Base-by-base conservation (phyloP, 2,329 filamentous ascomycete genomes). In the Fusarium annulatum region DNA sequence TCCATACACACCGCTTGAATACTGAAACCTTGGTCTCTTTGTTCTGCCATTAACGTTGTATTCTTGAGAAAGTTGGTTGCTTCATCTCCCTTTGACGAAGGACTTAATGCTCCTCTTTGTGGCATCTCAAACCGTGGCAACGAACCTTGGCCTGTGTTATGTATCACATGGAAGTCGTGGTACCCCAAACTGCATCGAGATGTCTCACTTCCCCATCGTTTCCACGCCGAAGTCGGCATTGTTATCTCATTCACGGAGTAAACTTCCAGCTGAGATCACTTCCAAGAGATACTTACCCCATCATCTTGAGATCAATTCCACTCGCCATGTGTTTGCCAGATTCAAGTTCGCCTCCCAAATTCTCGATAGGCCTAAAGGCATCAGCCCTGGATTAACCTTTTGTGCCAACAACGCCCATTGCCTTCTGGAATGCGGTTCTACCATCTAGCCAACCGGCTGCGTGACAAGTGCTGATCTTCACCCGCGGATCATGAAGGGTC, bases 281-380 rank as follows among this genome's bases (percentile, higher is more conserved):
- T 61, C 34, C 28, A 49, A 9, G 23, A 49, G 23, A 36, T 46
- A 55, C 45, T 36, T 61, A 51, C 42, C 58, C 71, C 49, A 46
- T 39, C 46, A 69, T 28, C 56, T 60, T 18, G 15, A 58, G 34
- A 60, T 66, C 45, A 60, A 68, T 59, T 69, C 67, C 71, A 72
- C 71, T 49, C 52, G 71, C 71, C 71, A 74, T 74, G 71, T 74
- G 71, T 55, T 65, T 58, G 26, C 16, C 19, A 53, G 53, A 48
- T 61, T 65, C 59, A 64, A 61, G 51, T 74, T 59, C 62, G 42
- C 30, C 53, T 56, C 36, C 30, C 30, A 34, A 52, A 34, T 43
- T 65, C 28, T 48, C 18, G 33, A 42, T 36, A 33, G 36, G 51
- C 46, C 41, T 10, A 48, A 14, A 14, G 64, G n/a, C 34, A 43